Evolutionary conservation across 2,329 filamentous ascomycete genomes (phyloP).

Genomic region (Cytospora piceae): DNA sequence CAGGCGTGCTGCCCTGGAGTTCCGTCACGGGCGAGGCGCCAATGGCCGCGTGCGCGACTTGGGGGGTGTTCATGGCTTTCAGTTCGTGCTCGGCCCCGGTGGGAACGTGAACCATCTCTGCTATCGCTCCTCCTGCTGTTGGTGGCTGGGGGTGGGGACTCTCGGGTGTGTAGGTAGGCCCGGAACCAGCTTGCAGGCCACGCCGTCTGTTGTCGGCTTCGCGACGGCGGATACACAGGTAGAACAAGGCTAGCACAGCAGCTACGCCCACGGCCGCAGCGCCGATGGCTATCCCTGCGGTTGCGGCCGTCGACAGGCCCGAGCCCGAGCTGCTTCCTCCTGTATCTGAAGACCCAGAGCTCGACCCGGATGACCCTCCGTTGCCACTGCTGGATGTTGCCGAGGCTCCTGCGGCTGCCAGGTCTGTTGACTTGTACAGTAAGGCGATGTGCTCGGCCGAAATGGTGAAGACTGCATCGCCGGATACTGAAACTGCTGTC

Average conservation of each 20-base stretch:
- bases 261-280: slow-evolving; percentile 9
- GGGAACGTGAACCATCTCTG: neutral
- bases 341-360: neutral
- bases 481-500: slow-evolving; percentile 13
- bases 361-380: neutral
- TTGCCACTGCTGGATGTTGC: neutral
- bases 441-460: slow-evolving; percentile 21
- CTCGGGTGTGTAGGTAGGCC: neutral
- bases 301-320: slow-evolving; percentile 18
- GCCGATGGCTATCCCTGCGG: slow-evolving; percentile 24
- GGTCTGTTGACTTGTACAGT: slow-evolving; percentile 20
- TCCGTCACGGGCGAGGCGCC: neutral
- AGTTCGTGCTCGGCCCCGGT: slow-evolving; percentile 9
- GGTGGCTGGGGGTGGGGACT: neutral
- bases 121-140: neutral
- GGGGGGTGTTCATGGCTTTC: neutral
- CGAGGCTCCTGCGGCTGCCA: slow-evolving; percentile 4
- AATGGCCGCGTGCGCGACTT: neutral
- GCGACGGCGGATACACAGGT: slow-evolving; percentile 15
- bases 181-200: neutral
- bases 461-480: slow-evolving; percentile 17
- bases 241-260: slow-evolving; percentile 13
- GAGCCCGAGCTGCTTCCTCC: neutral
- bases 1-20: slow-evolving; percentile 12
- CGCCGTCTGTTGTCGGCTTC: neutral